Conservation (phyloP, 1,284 basidiomycete species). For the Clitocybe nebularis region DNA sequence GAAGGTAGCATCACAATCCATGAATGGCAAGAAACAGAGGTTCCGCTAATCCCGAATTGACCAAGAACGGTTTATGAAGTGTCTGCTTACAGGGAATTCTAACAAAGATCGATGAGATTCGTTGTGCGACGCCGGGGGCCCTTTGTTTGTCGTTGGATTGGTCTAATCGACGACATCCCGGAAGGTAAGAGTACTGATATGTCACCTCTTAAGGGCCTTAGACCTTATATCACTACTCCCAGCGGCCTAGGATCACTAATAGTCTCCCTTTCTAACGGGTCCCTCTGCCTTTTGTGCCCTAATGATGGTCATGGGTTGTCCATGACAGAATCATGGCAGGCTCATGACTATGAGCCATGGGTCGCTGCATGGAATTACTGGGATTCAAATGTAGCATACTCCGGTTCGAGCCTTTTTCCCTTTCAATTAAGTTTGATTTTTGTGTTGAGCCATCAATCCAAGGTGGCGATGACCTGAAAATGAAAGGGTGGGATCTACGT, state of each 20-base stretch:
- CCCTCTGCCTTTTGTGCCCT: constrained; percentile 56
- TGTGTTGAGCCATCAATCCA: neutral
- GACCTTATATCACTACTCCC: constrained; percentile 6
- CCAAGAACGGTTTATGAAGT: constrained; percentile 3
- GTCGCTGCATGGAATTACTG: constrained; percentile 88
- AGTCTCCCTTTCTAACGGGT: constrained; percentile 79
- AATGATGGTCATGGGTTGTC: constrained; percentile 37
- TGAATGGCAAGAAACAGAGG: constrained; percentile 49
- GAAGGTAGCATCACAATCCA: constrained; percentile 74
- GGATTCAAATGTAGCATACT: constrained; percentile 76
- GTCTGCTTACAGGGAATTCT: constrained; percentile 38
- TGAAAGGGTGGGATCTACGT: constrained; percentile 93
- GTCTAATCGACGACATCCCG: constrained; percentile 56
- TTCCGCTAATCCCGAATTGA: constrained; percentile 20
- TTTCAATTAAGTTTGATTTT: neutral
- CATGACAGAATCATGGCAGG: constrained; percentile 67
- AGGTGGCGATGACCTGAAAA: constrained; percentile 92
- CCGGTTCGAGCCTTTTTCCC: constrained; percentile 47
- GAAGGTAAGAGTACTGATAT: constrained; percentile 22
- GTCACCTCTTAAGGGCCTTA: constrained; percentile 9
- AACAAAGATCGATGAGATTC: constrained; percentile 43
- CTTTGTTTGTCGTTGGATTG: constrained; percentile 89
- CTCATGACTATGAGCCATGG: constrained; percentile 96
- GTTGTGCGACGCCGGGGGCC: constrained; percentile 52
- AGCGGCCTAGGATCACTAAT: constrained; percentile 59